Evolutionary conservation across 805 yeast species (phyloP).

Genomic region (Deakozyma indianensis): DNA sequence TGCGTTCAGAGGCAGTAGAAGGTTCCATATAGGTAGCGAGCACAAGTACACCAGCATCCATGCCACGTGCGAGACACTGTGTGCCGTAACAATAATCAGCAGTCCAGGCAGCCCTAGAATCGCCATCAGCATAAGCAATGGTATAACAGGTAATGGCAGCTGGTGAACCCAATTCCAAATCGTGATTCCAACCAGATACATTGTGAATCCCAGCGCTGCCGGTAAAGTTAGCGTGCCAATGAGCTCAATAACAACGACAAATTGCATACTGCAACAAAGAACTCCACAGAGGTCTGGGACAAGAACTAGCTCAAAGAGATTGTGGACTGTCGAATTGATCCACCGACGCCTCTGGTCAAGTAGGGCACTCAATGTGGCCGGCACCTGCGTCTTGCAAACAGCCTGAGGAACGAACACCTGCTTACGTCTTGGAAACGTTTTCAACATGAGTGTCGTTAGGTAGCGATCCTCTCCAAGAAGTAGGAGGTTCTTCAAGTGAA

Average conservation of each 20-base stretch:
- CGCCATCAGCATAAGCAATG: slow-evolving; percentile 60
- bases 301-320: slow-evolving; percentile 72
- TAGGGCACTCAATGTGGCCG: slow-evolving; percentile 61
- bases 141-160: slow-evolving; percentile 60
- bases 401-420: slow-evolving; percentile 85
- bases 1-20: slow-evolving; percentile 72
- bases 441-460: slow-evolving; percentile 72
- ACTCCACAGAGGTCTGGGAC: slow-evolving; percentile 89
- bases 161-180: slow-evolving; percentile 35
- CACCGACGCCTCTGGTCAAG: slow-evolving; percentile 92
- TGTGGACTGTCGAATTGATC: slow-evolving; percentile 93
- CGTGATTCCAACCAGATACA: slow-evolving; percentile 64
- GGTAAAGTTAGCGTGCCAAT: slow-evolving; percentile 84
- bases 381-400: slow-evolving; percentile 82
- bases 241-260: slow-evolving; percentile 69
- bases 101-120: slow-evolving; percentile 80
- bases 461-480: slow-evolving; percentile 86
- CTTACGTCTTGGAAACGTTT: slow-evolving; percentile 78
- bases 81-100: slow-evolving; percentile 66
- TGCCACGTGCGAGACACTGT: slow-evolving; percentile 51
- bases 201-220: slow-evolving; percentile 69
- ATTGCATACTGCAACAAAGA: slow-evolving; percentile 91
- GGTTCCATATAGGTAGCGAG: slow-evolving; percentile 88
- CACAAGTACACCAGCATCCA: slow-evolving; percentile 71
- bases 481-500: slow-evolving; percentile 76